phyloP scores from a whole-genome alignment of 2,329 filamentous ascomycete genomes.

The Thelonectria olida region DNA sequence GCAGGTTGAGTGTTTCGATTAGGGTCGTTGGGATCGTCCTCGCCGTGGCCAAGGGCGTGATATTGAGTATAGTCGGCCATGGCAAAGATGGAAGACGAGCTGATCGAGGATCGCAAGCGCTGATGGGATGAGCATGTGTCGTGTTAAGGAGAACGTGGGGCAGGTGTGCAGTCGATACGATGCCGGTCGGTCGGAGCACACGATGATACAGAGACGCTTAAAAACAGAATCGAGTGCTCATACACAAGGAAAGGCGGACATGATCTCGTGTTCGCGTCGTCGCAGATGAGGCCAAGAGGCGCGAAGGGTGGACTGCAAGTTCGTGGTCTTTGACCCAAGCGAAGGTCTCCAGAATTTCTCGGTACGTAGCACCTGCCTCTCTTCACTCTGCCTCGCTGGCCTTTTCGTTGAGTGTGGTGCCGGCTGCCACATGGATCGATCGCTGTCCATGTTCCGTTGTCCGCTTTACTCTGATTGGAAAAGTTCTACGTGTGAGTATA shows the following conservation, averaged over 20 bases:
- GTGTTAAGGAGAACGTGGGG: slow-evolving; percentile 42
- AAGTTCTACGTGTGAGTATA: slow-evolving; percentile 14
- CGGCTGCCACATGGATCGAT: slow-evolving; percentile 35
- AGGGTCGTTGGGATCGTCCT: slow-evolving; percentile 65
- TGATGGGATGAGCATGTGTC: slow-evolving; percentile 41
- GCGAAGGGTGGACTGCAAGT: slow-evolving; percentile 14
- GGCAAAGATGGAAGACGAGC: slow-evolving; percentile 29
- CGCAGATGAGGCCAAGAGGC: slow-evolving; percentile 16
- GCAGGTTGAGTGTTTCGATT: slow-evolving; percentile 60
- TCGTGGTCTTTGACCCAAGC: slow-evolving; percentile 15
- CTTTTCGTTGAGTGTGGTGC: slow-evolving; percentile 38
- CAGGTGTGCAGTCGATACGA: slow-evolving; percentile 23
- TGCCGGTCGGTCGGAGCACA: slow-evolving; percentile 14
- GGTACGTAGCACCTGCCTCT: slow-evolving; percentile 16
- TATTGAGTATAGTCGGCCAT: slow-evolving; percentile 68
- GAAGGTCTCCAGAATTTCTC: slow-evolving; percentile 10
- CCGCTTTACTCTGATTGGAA: slow-evolving; percentile 41
- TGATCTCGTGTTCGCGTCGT: slow-evolving; percentile 31
- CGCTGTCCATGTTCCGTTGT: slow-evolving; percentile 30
- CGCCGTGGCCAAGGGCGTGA: slow-evolving; percentile 65
- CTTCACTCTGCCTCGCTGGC: slow-evolving; percentile 41
- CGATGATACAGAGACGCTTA: slow-evolving; percentile 20
- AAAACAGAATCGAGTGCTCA: slow-evolving; percentile 35
- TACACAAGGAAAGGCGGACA: slow-evolving; percentile 31
- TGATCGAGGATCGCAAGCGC: slow-evolving; percentile 30